These are phyloP conservation scores for Plasmodium vivax DNA, from an alignment of 169 alveolate species.

Conservation along the genomic window DNA sequence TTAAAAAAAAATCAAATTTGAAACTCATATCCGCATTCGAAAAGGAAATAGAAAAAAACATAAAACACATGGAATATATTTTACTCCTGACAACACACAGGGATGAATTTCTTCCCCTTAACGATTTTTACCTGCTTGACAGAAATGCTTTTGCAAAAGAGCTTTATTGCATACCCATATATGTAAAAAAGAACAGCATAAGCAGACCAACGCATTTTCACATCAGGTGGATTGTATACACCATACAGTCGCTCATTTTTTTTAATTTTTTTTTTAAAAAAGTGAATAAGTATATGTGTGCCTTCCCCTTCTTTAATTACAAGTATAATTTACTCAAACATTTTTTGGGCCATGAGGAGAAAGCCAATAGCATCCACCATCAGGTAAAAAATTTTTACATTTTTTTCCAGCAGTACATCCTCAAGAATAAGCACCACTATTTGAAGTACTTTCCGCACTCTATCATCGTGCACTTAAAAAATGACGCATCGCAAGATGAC, in stretches of 20 bases:
- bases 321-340: slow-evolving; percentile 44
- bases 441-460: slow-evolving; percentile 50
- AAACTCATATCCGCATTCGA: slow-evolving; percentile 54
- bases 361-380: background rate
- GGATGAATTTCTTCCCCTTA: slow-evolving; percentile 59
- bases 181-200: slow-evolving; percentile 51
- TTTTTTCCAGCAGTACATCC: slow-evolving; percentile 57
- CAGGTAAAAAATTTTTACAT: slow-evolving; percentile 15
- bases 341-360: background rate
- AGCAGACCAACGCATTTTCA: slow-evolving; percentile 55
- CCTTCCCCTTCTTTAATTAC: slow-evolving; percentile 71
- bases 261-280: slow-evolving; percentile 67
- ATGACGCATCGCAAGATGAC: background rate
- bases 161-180: slow-evolving; percentile 66
- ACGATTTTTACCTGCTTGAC: slow-evolving; percentile 60
- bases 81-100: slow-evolving; percentile 49
- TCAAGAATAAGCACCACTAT: slow-evolving; percentile 46
- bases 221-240: slow-evolving; percentile 66
- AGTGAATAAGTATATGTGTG: slow-evolving; percentile 67
- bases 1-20: slow-evolving; percentile 49
- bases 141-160: slow-evolving; percentile 46
- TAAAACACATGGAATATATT: slow-evolving; percentile 68
- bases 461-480: slow-evolving; percentile 15
- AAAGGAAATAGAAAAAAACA: slow-evolving; percentile 50
- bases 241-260: slow-evolving; percentile 47